phyloP scores from a whole-genome alignment of 768 basidiomycete genomes.

The Tulasnella sp. region DNA sequence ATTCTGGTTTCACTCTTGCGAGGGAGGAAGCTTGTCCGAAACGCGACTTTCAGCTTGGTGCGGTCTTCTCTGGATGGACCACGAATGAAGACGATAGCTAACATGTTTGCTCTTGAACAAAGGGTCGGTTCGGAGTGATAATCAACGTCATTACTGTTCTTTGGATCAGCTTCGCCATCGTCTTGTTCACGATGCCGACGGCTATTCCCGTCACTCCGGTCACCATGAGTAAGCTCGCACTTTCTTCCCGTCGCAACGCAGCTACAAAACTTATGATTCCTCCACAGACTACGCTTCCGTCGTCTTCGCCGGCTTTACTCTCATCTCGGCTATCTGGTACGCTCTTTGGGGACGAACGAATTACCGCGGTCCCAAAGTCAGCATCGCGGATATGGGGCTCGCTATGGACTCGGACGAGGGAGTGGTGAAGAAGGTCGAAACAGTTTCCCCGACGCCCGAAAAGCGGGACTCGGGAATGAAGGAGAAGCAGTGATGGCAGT shows the following conservation, averaged over 20 bases:
- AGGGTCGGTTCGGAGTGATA: conserved; percentile 45
- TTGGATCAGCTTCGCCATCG: conserved; percentile 61
- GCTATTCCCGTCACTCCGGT: conserved; percentile 52
- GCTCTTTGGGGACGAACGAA: conserved; percentile 24
- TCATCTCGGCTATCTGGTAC: conserved; percentile 61
- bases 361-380: conserved; percentile 26
- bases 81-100: not conserved
- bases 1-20: conserved; percentile 52
- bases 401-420: conserved; percentile 20
- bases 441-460: not conserved
- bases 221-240: conserved; percentile 47
- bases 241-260: no score
- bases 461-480: not conserved
- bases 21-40: conserved; percentile 45
- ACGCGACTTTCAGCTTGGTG: conserved; percentile 48
- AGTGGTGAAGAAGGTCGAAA: conserved; percentile 1
- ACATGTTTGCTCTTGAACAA: conserved; percentile 5
- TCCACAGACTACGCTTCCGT: conserved; percentile 60
- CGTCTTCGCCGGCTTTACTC: conserved; percentile 60
- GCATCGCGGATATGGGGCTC: conserved; percentile 16
- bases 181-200: conserved; percentile 67
- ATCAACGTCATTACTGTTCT: conserved; percentile 53
- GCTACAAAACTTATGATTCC: not conserved
- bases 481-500: not conserved
- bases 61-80: not conserved